A percentile compares a stretch with the other conserved stretches of the same genome.
These are phyloP conservation scores for Fusarium sp. DNA, from an alignment of 2,329 filamentous ascomycete species.

Conservation along the genomic window DNA sequence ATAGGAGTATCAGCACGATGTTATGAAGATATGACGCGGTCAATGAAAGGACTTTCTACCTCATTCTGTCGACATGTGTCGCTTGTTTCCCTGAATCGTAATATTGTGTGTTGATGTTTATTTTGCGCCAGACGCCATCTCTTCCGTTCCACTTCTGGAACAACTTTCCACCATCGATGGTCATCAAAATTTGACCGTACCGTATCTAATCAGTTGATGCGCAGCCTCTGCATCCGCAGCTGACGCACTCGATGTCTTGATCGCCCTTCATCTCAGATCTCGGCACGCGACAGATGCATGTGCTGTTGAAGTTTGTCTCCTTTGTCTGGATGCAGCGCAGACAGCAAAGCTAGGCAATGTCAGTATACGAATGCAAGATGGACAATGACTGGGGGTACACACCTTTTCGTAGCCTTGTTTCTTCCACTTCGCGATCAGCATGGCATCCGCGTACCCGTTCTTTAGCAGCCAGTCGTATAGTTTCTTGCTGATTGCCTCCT, in stretches of 20 bases:
- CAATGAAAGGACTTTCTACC: slow-evolving; percentile 53
- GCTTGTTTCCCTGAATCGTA: slow-evolving; percentile 15
- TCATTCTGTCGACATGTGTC: slow-evolving; percentile 41
- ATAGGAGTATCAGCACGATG: slow-evolving; percentile 50
- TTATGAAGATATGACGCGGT: slow-evolving; percentile 46
- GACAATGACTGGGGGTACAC: slow-evolving; percentile 44
- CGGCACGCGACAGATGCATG: slow-evolving; percentile 95
- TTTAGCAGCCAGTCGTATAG: slow-evolving; percentile 97
- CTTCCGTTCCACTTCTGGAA: slow-evolving; percentile 8
- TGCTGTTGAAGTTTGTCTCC: slow-evolving; percentile 98
- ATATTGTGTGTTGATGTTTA: slow-evolving; percentile 19
- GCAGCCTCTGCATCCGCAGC: slow-evolving; percentile 92
- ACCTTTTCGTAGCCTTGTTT: slow-evolving; percentile 99
- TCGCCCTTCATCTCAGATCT: slow-evolving; percentile 89
- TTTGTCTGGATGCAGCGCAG: slow-evolving; percentile 98
- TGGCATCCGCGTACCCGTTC: slow-evolving; percentile 94
- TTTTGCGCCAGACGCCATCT: slow-evolving; percentile 44
- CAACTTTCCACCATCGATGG: not conserved
- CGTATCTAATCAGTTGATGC: slow-evolving; percentile 77
- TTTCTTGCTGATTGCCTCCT: slow-evolving; percentile 91
- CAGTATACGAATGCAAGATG: slow-evolving; percentile 31
- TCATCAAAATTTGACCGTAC: not conserved
- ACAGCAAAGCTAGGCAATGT: slow-evolving; percentile 78
- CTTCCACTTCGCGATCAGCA: slow-evolving; percentile 99
- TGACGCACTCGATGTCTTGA: slow-evolving; percentile 92